phyloP scores from a whole-genome alignment of 2,329 filamentous ascomycete genomes.

The Domatiomyces catenatus region DNA sequence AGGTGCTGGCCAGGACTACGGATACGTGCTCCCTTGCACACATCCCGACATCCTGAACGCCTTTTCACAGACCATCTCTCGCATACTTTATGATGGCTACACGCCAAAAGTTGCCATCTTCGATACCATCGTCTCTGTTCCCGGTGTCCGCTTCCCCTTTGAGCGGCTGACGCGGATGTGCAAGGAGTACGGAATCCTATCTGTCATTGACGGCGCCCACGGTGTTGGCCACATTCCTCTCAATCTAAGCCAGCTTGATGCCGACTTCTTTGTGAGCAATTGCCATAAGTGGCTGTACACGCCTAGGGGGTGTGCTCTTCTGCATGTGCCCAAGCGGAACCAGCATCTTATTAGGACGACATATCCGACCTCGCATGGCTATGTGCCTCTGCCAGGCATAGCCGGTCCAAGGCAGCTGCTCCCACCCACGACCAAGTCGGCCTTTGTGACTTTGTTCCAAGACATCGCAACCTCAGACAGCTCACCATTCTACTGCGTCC shows the following conservation, averaged over 20 bases:
- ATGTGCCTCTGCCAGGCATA: constrained; percentile 31
- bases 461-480: constrained; percentile 64
- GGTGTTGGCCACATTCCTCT: constrained; percentile 64
- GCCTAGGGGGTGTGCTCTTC: constrained; percentile 63
- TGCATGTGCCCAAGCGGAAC: constrained; percentile 64
- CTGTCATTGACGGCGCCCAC: constrained; percentile 72
- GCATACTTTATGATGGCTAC: constrained; percentile 41
- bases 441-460: constrained; percentile 57
- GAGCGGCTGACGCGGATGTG: constrained; percentile 51
- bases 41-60: constrained; percentile 49
- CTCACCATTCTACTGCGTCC: constrained; percentile 55
- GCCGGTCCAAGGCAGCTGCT: constrained; percentile 6
- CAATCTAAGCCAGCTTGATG: constrained; percentile 49
- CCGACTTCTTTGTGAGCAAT: constrained; percentile 79
- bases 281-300: constrained; percentile 82
- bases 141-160: constrained; percentile 68
- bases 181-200: constrained; percentile 50
- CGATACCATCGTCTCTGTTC: constrained; percentile 64
- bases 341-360: constrained; percentile 60
- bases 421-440: constrained; percentile 29
- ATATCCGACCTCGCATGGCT: constrained; percentile 69
- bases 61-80: constrained; percentile 45
- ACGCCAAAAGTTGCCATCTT: constrained; percentile 56
- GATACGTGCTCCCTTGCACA: constrained; percentile 50
- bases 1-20: constrained; percentile 19